phyloP scores from a whole-genome alignment of 176 grass and related monocot species.

The Dendrocalamus sinicus region DNA sequence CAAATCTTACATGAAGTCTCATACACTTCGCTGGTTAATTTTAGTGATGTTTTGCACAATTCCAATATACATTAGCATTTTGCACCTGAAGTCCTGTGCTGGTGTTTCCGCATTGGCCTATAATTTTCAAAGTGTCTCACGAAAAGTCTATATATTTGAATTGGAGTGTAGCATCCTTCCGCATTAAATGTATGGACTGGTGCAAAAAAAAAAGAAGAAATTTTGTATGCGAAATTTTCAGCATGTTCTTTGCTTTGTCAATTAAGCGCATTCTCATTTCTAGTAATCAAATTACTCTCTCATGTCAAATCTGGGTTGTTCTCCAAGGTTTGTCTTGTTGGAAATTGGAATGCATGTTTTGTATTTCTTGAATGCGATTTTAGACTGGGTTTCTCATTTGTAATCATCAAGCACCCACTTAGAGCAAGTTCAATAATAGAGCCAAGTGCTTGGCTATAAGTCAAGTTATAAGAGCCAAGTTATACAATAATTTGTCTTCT shows the following conservation, averaged over 20 bases:
- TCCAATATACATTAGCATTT: slow-evolving; percentile 22
- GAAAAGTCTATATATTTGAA: neutral
- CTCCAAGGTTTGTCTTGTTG: no score
- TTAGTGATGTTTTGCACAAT: neutral
- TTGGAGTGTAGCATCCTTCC: neutral
- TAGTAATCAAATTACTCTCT: neutral
- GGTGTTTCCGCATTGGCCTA: neutral
- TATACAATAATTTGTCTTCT: no score
- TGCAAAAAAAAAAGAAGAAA: neutral
- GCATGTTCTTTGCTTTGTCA: neutral
- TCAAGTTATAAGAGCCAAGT: no score
- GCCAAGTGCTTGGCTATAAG: no score
- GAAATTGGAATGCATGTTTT: neutral
- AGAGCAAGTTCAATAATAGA: no score
- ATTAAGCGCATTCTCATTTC: neutral
- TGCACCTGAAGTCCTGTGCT: neutral
- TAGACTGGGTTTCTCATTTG: neutral
- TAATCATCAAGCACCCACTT: no score
- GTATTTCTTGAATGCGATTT: neutral
- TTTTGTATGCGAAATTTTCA: neutral
- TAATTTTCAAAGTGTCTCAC: neutral
- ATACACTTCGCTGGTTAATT: neutral
- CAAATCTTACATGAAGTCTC: slow-evolving; percentile 21
- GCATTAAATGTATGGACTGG: neutral
- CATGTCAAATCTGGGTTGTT: neutral